A percentile compares a stretch with the other conserved stretches of the same genome.
Conservation (phyloP, 345 rosid species). For the Pugionium dolabratum region DNA sequence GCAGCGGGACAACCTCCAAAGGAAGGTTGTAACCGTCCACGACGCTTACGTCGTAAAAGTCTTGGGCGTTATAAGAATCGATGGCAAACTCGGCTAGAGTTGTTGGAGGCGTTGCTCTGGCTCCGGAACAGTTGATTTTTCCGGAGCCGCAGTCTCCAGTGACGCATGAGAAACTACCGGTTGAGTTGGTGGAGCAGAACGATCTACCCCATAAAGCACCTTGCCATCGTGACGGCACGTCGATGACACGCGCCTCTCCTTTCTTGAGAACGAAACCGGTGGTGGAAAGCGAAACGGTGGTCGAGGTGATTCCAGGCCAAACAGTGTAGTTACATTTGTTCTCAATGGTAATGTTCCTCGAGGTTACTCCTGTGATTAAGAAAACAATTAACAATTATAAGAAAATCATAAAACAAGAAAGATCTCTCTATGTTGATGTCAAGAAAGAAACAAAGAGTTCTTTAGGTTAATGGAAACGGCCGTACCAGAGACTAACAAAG, state of each 20-base stretch:
- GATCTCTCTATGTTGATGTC: not conserved
- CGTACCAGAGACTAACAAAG: slow-evolving; percentile 9
- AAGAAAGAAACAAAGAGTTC: not conserved
- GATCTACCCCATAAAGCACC: slow-evolving; percentile 63
- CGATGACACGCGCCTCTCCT: slow-evolving; percentile 31
- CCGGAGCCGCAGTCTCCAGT: slow-evolving; percentile 57
- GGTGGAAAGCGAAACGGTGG: slow-evolving; percentile 30
- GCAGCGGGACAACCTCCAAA: not conserved
- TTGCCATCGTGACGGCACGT: slow-evolving; percentile 37
- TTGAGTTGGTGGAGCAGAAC: slow-evolving; percentile 40
- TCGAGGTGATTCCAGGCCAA: slow-evolving; percentile 52
- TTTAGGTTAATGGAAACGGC: not conserved
- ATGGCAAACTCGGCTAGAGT: slow-evolving; percentile 52
- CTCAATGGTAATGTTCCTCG: slow-evolving; percentile 33
- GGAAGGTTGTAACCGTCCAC: slow-evolving; percentile 40
- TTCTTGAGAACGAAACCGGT: slow-evolving; percentile 58
- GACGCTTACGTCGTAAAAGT: slow-evolving; percentile 45
- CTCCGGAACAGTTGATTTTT: slow-evolving; percentile 44
- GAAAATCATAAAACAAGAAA: no score
- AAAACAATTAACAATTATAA: not conserved
- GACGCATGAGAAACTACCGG: slow-evolving; percentile 8
- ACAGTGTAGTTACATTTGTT: slow-evolving; percentile 57
- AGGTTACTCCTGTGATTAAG: not conserved
- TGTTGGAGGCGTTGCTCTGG: slow-evolving; percentile 35
- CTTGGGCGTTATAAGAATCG: slow-evolving; percentile 24